Evolutionary conservation across 306 rosid genomes (phyloP).

Genomic region (Bauhinia variegata): DNA sequence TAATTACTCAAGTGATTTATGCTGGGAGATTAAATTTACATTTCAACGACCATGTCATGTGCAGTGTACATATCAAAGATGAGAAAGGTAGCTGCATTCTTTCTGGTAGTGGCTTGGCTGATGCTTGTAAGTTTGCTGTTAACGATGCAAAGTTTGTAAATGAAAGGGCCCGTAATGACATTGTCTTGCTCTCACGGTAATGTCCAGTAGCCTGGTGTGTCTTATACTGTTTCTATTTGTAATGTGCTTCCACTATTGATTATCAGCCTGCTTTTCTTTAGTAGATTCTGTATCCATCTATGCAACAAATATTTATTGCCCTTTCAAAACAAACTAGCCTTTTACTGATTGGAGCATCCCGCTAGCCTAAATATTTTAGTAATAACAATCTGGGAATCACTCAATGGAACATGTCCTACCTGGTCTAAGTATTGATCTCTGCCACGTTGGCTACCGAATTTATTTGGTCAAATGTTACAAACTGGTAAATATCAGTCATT

Average conservation of each 20-base stretch:
- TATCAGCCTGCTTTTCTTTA: not conserved
- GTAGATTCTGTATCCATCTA: not conserved
- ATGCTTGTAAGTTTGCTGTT: constrained; percentile 70
- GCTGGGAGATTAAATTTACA: constrained; percentile 28
- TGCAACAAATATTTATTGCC: not conserved
- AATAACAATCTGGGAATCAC: not conserved
- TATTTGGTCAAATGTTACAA: constrained; percentile 9
- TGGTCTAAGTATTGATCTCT: too few species aligned
- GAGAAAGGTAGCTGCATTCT: constrained; percentile 46
- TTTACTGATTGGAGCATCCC: constrained; percentile 2
- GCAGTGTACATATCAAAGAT: constrained; percentile 57
- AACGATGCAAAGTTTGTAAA: constrained; percentile 81
- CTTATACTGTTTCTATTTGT: constrained; percentile 18
- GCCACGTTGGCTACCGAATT: too few species aligned
- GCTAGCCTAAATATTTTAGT: not conserved
- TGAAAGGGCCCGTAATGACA: constrained; percentile 76
- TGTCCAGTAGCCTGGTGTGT: constrained; percentile 32
- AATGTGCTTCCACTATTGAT: constrained; percentile 18
- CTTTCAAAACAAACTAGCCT: constrained; percentile 17
- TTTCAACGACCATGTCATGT: constrained; percentile 34
- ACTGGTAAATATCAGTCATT: constrained; percentile 14
- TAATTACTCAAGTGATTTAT: constrained; percentile 6
- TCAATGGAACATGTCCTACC: too few species aligned
- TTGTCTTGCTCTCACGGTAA: constrained; percentile 85
- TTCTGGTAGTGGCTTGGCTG: constrained; percentile 61